Evolutionary conservation across 371 early-diverging fungal genomes (phyloP).

Genomic region (Lichtheimia hyalospora): DNA sequence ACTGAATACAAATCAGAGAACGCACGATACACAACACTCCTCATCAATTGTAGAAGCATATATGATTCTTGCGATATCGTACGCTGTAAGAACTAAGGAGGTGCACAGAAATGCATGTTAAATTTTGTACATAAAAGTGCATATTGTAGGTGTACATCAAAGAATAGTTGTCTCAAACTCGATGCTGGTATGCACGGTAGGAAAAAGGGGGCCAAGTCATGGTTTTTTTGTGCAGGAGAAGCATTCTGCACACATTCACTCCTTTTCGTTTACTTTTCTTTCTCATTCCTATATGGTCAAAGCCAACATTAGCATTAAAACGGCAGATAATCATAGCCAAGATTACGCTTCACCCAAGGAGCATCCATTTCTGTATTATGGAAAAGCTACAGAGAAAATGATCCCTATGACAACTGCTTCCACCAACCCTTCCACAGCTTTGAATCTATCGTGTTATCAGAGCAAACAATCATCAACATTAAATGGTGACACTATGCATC

Average conservation of each 20-base stretch:
- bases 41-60: too few relatives aligned
- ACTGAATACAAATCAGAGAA: too few relatives aligned
- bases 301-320: background rate
- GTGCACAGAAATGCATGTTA: too few relatives aligned
- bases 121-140: too few relatives aligned
- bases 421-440: background rate
- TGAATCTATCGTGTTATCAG: constrained; percentile 3
- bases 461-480: background rate
- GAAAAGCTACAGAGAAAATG: constrained; percentile 3
- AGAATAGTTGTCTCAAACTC: too few relatives aligned
- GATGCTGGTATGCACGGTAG: too few relatives aligned
- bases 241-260: background rate
- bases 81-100: too few relatives aligned
- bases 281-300: background rate
- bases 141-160: too few relatives aligned
- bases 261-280: background rate
- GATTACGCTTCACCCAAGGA: background rate
- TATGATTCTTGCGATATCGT: too few relatives aligned
- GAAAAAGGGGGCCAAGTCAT: too few relatives aligned
- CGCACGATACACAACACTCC: too few relatives aligned
- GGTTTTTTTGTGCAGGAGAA: too few relatives aligned
- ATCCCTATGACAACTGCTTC: background rate
- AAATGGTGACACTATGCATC: background rate
- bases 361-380: constrained; percentile 8
- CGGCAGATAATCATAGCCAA: background rate